A percentile compares a stretch with the other conserved stretches of the same genome.
Conservation (phyloP, 2,329 filamentous ascomycete genomes). For the Cordyceps pruinosa region DNA sequence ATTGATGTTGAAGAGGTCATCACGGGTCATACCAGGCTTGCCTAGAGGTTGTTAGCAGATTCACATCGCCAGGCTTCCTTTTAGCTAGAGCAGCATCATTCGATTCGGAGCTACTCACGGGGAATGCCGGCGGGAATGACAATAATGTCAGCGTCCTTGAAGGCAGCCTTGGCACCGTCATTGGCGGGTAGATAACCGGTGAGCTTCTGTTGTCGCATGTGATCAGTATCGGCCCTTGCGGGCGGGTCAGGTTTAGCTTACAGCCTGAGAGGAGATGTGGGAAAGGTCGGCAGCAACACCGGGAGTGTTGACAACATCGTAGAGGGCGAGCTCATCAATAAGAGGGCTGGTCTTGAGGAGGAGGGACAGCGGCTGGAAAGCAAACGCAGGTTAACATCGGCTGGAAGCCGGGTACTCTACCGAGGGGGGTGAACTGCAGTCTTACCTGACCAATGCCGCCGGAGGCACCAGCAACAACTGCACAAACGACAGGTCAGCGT, state of each 20-base stretch:
- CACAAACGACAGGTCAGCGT: slow-evolving; percentile 13
- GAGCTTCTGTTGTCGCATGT: slow-evolving; percentile 54
- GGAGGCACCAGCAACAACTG: slow-evolving; percentile 86
- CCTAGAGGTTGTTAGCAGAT: slow-evolving; percentile 43
- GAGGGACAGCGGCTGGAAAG: slow-evolving; percentile 76
- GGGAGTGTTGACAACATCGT: slow-evolving; percentile 98
- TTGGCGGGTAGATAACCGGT: slow-evolving; percentile 82
- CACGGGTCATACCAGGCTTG: slow-evolving; percentile 98
- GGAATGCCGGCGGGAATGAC: slow-evolving; percentile 98
- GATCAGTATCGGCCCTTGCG: not conserved
- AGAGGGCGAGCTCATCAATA: slow-evolving; percentile 88
- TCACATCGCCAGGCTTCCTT: not conserved
- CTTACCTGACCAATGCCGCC: slow-evolving; percentile 95
- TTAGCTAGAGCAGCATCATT: not conserved
- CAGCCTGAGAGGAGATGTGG: slow-evolving; percentile 88
- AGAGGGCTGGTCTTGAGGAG: slow-evolving; percentile 86
- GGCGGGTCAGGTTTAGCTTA: slow-evolving; percentile 34
- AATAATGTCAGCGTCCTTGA: slow-evolving; percentile 91
- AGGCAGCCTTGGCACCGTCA: slow-evolving; percentile 75
- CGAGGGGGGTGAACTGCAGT: not conserved
- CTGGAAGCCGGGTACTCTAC: not conserved
- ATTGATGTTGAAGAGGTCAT: slow-evolving; percentile 99
- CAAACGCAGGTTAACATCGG: slow-evolving; percentile 17
- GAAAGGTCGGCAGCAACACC: slow-evolving; percentile 94
- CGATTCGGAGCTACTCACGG: slow-evolving; percentile 51